A percentile compares a stretch with the other conserved stretches of the same genome.
Evolutionary conservation across 768 basidiomycete genomes (phyloP).

Genomic region (Termitomyces sp.): DNA sequence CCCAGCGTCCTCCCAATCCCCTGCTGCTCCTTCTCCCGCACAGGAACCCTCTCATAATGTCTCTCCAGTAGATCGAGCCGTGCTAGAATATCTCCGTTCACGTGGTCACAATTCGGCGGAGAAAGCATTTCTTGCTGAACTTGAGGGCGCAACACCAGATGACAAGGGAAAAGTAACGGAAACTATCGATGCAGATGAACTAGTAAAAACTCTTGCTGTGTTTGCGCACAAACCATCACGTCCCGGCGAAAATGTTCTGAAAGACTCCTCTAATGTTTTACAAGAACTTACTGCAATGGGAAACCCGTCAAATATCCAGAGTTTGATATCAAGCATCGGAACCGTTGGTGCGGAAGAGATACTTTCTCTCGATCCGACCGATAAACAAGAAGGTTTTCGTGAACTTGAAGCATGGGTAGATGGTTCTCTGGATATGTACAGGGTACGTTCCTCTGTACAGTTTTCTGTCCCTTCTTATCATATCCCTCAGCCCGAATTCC

Average conservation of each 20-base stretch:
- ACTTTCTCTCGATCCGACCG: conserved; percentile 73
- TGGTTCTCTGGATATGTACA: conserved; percentile 87
- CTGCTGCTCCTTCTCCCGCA: conserved; percentile 40
- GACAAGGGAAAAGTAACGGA: conserved; percentile 38
- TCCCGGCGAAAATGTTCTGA: conserved; percentile 66
- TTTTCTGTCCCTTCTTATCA: not conserved
- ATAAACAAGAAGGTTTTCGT: conserved; percentile 80
- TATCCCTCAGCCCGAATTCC: conserved; percentile 74
- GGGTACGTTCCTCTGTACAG: conserved; percentile 40
- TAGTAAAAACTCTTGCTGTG: conserved; percentile 54
- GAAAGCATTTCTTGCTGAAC: conserved; percentile 40
- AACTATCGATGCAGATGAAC: conserved; percentile 41
- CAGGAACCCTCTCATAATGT: conserved; percentile 29
- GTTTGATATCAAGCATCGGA: conserved; percentile 72
- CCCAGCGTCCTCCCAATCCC: conserved; percentile 45
- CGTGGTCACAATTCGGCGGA: conserved; percentile 44
- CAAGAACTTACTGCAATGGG: conserved; percentile 67
- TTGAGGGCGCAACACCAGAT: conserved; percentile 36
- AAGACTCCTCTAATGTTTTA: conserved; percentile 59
- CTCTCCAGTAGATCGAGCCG: conserved; percentile 34
- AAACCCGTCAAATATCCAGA: conserved; percentile 68
- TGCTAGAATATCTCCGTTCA: conserved; percentile 44
- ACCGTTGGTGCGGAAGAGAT: conserved; percentile 79
- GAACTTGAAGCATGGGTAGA: conserved; percentile 88
- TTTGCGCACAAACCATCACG: conserved; percentile 64